Conservation (phyloP, 2,329 filamentous ascomycete species). For the Lachnellula cervina region DNA sequence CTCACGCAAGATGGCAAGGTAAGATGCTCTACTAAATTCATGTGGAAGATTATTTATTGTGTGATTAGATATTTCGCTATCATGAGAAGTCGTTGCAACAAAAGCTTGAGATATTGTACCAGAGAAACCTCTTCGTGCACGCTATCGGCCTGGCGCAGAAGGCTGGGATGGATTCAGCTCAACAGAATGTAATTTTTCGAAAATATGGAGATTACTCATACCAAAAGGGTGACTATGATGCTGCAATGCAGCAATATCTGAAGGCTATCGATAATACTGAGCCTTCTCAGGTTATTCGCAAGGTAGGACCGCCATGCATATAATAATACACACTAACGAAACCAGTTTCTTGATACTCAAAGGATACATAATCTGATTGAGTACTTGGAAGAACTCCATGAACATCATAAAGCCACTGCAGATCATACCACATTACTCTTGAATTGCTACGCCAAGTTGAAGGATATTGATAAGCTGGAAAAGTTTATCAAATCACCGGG, state of each 20-base stretch:
- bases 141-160: constrained; percentile 93
- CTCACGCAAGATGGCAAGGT: constrained; percentile 90
- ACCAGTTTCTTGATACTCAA: constrained; percentile 88
- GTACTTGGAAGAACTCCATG: constrained; percentile 93
- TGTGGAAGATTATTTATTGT: constrained; percentile 22
- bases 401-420: constrained; percentile 85
- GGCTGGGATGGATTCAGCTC: constrained; percentile 69
- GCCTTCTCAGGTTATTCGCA: constrained; percentile 91
- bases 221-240: constrained; percentile 92
- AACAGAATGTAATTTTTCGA: constrained; percentile 88
- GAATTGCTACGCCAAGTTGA: constrained; percentile 97
- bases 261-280: constrained; percentile 94
- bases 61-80: constrained; percentile 73
- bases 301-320: constrained; percentile 44
- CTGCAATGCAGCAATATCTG: constrained; percentile 98
- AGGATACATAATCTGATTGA: constrained; percentile 96
- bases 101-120: constrained; percentile 88
- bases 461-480: constrained; percentile 94
- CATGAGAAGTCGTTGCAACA: constrained; percentile 88
- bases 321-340: constrained; percentile 27
- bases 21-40: constrained; percentile 21
- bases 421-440: constrained; percentile 92
- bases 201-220: constrained; percentile 94
- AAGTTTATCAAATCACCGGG: constrained; percentile 94
- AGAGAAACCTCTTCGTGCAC: constrained; percentile 84